These are phyloP conservation scores for Lepidium sativum DNA, from an alignment of 345 rosid species.

Conservation along the genomic window DNA sequence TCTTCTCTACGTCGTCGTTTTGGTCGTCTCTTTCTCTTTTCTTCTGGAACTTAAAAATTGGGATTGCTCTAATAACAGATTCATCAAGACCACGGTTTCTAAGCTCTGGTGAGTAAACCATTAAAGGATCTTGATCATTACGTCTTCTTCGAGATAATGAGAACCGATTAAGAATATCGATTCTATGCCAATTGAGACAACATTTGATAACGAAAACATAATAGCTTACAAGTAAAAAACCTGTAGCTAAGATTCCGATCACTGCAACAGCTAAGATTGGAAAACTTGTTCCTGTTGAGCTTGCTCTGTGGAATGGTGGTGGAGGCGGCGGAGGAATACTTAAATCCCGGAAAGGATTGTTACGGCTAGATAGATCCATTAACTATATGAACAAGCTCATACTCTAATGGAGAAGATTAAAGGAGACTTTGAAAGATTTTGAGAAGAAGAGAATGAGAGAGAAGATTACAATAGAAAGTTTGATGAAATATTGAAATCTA, in stretches of 20 bases:
- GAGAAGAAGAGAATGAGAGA: not conserved
- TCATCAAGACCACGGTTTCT: slow-evolving; percentile 72
- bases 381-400: slow-evolving; percentile 2
- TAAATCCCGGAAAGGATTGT: not conserved
- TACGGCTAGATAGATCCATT: slow-evolving; percentile 20
- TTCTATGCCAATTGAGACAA: slow-evolving; percentile 75
- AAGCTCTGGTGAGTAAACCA: slow-evolving; percentile 35
- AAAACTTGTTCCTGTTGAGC: slow-evolving; percentile 11
- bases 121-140: slow-evolving; percentile 37
- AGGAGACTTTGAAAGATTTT: slow-evolving; percentile 3
- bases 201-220: slow-evolving; percentile 83
- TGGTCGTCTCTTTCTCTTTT: not conserved
- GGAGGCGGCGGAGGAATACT: not conserved
- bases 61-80: slow-evolving; percentile 72
- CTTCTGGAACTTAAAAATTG: slow-evolving; percentile 62
- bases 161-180: slow-evolving; percentile 50
- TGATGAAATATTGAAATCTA: not conserved
- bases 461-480: not conserved
- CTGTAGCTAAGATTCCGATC: slow-evolving; percentile 77
- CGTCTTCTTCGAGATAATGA: slow-evolving; percentile 44
- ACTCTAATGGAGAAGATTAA: not conserved
- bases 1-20: slow-evolving; percentile 27
- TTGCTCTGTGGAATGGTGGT: not conserved
- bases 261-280: slow-evolving; percentile 73
- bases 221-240: slow-evolving; percentile 77